phyloP scores from a whole-genome alignment of 1,284 basidiomycete species.

The Coniophora puteana region DNA sequence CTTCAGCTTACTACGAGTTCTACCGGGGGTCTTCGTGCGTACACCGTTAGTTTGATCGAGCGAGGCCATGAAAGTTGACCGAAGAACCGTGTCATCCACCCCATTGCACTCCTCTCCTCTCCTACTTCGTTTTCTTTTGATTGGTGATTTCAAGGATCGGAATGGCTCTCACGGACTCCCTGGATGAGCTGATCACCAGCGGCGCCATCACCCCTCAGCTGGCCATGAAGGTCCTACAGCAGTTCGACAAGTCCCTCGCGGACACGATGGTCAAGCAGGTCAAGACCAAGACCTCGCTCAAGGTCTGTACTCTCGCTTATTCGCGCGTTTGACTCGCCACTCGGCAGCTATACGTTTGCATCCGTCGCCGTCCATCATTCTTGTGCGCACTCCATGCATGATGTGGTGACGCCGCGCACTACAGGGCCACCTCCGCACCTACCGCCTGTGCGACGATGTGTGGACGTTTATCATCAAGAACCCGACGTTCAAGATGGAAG shows the following conservation, averaged over 20 bases:
- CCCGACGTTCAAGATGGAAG: slow-evolving; percentile 92
- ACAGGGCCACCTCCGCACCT: slow-evolving; percentile 87
- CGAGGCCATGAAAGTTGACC: no score
- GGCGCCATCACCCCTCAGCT: slow-evolving; percentile 97
- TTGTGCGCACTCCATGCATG: slow-evolving; percentile 6
- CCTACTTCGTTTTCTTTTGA: not conserved
- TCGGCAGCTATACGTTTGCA: not conserved
- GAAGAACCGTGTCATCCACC: not conserved
- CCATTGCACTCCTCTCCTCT: not conserved
- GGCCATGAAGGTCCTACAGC: slow-evolving; percentile 94
- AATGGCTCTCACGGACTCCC: slow-evolving; percentile 96
- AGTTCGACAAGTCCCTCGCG: slow-evolving; percentile 95
- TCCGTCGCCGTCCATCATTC: slow-evolving; percentile 1
- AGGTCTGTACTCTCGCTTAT: slow-evolving; percentile 47
- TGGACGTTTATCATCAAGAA: slow-evolving; percentile 97
- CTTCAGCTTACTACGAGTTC: slow-evolving; percentile 86
- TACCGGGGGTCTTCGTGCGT: slow-evolving; percentile 86
- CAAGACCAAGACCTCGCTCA: slow-evolving; percentile 88
- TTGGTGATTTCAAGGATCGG: slow-evolving; percentile 85
- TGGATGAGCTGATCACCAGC: slow-evolving; percentile 97
- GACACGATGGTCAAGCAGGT: slow-evolving; percentile 89
- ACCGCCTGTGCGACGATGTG: slow-evolving; percentile 94
- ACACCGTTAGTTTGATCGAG: slow-evolving; percentile 8
- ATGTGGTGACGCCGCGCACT: no score
- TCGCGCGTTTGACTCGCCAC: no score